Evolutionary conservation across 2,329 filamentous ascomycete species (phyloP).

Genomic region (Trichoderma guizhouense): DNA sequence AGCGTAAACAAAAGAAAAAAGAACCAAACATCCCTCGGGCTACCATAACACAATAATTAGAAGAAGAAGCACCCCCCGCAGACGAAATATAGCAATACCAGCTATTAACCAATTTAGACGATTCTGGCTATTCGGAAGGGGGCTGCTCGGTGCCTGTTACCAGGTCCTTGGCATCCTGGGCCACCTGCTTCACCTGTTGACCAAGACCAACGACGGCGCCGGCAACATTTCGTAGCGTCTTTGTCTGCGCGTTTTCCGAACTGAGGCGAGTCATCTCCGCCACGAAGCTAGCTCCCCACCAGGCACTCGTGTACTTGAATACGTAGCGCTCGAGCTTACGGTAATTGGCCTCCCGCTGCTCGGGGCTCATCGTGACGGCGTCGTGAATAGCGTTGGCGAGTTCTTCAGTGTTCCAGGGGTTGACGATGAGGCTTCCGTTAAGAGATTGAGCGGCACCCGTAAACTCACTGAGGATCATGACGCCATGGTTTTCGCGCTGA

Average conservation of each 20-base stretch:
- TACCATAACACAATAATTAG: background rate
- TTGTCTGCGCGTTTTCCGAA: conserved; percentile 36
- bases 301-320: conserved; percentile 94
- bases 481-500: conserved; percentile 84
- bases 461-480: conserved; percentile 95
- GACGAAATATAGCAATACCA: background rate
- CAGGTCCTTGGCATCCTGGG: conserved; percentile 28
- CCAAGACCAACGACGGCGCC: conserved; percentile 36
- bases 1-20: background rate
- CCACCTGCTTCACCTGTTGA: conserved; percentile 28
- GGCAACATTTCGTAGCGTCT: conserved; percentile 41
- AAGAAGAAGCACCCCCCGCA: background rate
- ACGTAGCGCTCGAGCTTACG: conserved; percentile 92
- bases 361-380: conserved; percentile 92
- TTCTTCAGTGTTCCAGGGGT: conserved; percentile 98
- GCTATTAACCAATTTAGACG: background rate
- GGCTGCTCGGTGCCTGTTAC: conserved; percentile 4
- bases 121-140: background rate
- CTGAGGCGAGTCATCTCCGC: conserved; percentile 66
- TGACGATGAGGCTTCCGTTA: conserved; percentile 90
- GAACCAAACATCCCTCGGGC: background rate
- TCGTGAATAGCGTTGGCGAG: conserved; percentile 90
- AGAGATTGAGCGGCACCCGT: conserved; percentile 92
- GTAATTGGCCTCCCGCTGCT: conserved; percentile 83
- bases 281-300: conserved; percentile 95